Evolutionary conservation across 1,139 yeast species (phyloP), one percentile per base, ranked within the genome.

Genomic region (Lodderomyces oxycetoniae): DNA sequence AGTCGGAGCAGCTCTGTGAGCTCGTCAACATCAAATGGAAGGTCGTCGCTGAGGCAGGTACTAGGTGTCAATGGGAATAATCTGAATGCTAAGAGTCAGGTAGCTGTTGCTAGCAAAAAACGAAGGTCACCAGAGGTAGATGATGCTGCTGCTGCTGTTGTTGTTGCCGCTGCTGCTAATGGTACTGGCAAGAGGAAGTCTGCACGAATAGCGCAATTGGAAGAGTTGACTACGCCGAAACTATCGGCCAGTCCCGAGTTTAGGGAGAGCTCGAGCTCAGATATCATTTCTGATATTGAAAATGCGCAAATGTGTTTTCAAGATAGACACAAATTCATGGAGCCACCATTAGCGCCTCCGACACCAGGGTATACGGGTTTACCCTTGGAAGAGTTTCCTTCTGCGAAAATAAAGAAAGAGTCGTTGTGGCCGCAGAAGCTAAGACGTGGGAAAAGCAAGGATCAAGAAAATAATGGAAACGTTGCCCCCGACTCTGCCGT

Each of bases 321-420:
- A 31, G 48, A 46, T 5, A 28, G 33, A 15, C 45, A 41, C 27
- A 38, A 33, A 15, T 68, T 81, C 61, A 53, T 60, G 10, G 91
- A 83, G 50, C 89, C 91, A 0, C 67, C 65, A 7, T 54, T 71
- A 23, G 73, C 79, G 0, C 65, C 61, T 15, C 76, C 79, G 0
- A 52, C 52, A 12, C 74, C 81, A 3, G 61, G 65, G 17, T 73
- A 74, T 31, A 79, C 88, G 0, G 94, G 94, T 1, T 63, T 73
- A 26, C 81, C 89, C 3, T 55, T 84, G 33, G 87, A 77, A 41
- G 65, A 74, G 4, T 62, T 65, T 4, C 94, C 94, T 5, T 72
- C 74, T 6, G 51, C 63, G 0, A 77, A 71, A 44, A 59, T 72
- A 29, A 73, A 67, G 42, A 72, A 69, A 43, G 81, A 76, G 35